Evolutionary conservation across 441 rosid species (phyloP).

Genomic region (Populus hybrid): DNA sequence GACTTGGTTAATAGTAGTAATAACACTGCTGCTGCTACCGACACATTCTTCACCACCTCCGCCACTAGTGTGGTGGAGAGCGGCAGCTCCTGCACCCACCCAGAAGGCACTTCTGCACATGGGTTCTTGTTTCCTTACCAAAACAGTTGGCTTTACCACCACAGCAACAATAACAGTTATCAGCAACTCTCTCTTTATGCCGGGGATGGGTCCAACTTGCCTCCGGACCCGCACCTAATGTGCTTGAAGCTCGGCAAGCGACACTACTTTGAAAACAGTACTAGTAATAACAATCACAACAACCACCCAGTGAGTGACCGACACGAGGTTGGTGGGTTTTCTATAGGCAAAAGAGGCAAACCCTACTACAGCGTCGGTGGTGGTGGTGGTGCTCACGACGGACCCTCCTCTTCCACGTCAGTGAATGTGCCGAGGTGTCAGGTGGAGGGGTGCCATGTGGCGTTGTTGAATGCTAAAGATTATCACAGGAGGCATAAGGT

Average conservation of each 20-base stretch:
- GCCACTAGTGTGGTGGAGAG: background rate
- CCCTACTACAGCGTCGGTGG: conserved; percentile 16
- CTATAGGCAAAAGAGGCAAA: conserved; percentile 38
- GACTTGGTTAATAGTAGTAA: conserved; percentile 17
- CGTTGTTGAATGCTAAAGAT: conserved; percentile 59
- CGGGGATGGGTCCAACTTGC: conserved; percentile 30
- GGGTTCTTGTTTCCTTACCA: conserved; percentile 26
- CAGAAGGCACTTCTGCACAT: conserved; percentile 6
- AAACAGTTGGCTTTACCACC: background rate
- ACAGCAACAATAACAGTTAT: conserved; percentile 9
- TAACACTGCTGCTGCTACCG: background rate
- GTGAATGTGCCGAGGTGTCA: conserved; percentile 61
- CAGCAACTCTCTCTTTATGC: conserved; percentile 26
- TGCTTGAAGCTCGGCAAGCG: conserved; percentile 57
- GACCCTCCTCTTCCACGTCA: conserved; percentile 10
- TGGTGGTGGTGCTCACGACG: conserved; percentile 19
- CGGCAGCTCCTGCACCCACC: conserved; percentile 1
- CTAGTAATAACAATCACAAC: background rate
- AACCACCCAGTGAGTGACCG: conserved; percentile 6
- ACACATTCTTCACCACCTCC: background rate
- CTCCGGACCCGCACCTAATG: conserved; percentile 47
- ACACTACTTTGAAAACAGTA: conserved; percentile 45
- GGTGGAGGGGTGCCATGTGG: conserved; percentile 65
- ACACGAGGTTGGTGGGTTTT: conserved; percentile 11
- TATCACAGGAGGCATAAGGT: conserved; percentile 80